These are phyloP conservation scores for Barbatosphaeria neglecta DNA, from an alignment of 495 filamentous ascomycete species.

Conservation along the genomic window DNA sequence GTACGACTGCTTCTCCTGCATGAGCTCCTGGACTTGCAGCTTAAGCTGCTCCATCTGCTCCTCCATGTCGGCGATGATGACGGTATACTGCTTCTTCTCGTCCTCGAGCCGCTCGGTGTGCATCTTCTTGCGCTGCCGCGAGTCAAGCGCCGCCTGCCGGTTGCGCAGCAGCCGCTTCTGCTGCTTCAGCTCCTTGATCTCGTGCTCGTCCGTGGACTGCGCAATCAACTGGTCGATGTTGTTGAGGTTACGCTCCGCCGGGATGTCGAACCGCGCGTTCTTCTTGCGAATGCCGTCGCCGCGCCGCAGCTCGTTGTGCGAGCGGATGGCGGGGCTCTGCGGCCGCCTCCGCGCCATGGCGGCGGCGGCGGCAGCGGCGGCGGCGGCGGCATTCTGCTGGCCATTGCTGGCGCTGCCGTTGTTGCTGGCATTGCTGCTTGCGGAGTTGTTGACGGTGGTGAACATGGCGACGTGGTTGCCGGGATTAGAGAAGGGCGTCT, in stretches of 20 bases:
- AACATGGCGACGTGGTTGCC: slow-evolving; percentile 38
- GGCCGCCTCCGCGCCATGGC: slow-evolving; percentile 57
- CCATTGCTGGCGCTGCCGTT: slow-evolving; percentile 45
- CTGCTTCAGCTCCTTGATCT: slow-evolving; percentile 96
- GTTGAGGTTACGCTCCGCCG: slow-evolving; percentile 78
- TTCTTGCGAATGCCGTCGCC: slow-evolving; percentile 97
- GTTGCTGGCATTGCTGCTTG: slow-evolving; percentile 37
- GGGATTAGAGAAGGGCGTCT: slow-evolving; percentile 42
- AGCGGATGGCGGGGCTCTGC: slow-evolving; percentile 60
- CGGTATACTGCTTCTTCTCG: slow-evolving; percentile 84
- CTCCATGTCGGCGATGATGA: slow-evolving; percentile 63
- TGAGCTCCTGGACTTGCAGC: slow-evolving; percentile 55
- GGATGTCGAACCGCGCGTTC: slow-evolving; percentile 98
- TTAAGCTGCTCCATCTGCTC: slow-evolving; percentile 61
- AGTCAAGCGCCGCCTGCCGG: slow-evolving; percentile 94
- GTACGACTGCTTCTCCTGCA: slow-evolving; percentile 55
- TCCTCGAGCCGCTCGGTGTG: slow-evolving; percentile 95
- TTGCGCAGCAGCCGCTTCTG: slow-evolving; percentile 94
- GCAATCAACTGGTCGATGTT: slow-evolving; percentile 93
- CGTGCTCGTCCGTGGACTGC: slow-evolving; percentile 78
- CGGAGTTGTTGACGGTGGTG: slow-evolving; percentile 35
- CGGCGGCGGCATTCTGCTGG: slow-evolving; percentile 38
- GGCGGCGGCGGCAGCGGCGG: slow-evolving; percentile 40
- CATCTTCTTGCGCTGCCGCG: slow-evolving; percentile 95
- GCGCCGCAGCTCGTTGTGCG: slow-evolving; percentile 67